phyloP scores from a whole-genome alignment of 1,284 basidiomycete genomes.

The Malassezia vespertilionis region DNA sequence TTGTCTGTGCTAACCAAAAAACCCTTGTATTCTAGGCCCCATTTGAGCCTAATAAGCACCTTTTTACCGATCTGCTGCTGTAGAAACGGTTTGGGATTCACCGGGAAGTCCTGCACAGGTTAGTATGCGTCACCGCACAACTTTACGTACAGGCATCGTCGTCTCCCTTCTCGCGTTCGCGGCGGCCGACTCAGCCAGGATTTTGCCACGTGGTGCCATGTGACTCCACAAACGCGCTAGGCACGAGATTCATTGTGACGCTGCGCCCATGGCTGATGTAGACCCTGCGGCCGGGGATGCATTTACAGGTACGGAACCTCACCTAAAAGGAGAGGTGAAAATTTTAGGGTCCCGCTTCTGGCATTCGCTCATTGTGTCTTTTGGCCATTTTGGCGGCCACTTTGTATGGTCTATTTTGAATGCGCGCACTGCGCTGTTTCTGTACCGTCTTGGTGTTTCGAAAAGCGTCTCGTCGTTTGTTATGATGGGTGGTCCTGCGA shows the following conservation, averaged over 20 bases:
- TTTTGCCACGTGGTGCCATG: slow-evolving; percentile 7
- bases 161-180: background rate
- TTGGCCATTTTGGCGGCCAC: slow-evolving; percentile 36
- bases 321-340: slow-evolving; percentile 16
- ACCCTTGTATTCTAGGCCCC: slow-evolving; percentile 98
- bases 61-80: slow-evolving; percentile 96
- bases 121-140: background rate
- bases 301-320: no score
- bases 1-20: slow-evolving; percentile 96
- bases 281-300: no score
- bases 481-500: slow-evolving; percentile 37
- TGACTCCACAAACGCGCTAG: slow-evolving; percentile 1
- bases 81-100: slow-evolving; percentile 97
- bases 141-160: slow-evolving; percentile 9
- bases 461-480: slow-evolving; percentile 36
- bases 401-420: slow-evolving; percentile 44
- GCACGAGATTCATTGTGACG: no score
- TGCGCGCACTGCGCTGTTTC: slow-evolving; percentile 38
- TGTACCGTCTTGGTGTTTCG: slow-evolving; percentile 35
- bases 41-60: slow-evolving; percentile 88
- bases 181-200: background rate
- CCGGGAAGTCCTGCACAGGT: slow-evolving; percentile 73
- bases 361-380: slow-evolving; percentile 29
- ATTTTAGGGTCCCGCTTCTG: slow-evolving; percentile 18
- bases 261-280: no score